Evolutionary conservation across 306 rosid species (phyloP).

Genomic region (Acmispon strigosus): DNA sequence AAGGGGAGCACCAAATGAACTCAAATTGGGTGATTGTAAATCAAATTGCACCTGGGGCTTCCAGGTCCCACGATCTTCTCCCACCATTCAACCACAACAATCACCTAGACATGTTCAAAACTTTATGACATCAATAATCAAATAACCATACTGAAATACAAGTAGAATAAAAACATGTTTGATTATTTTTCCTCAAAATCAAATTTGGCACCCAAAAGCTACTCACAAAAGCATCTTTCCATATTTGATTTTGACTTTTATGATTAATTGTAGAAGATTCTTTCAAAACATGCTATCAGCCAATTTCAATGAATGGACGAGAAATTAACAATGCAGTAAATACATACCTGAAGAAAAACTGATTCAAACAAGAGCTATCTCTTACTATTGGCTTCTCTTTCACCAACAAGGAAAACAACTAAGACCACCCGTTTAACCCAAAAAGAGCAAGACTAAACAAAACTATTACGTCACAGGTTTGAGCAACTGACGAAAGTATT

Average conservation of each 20-base stretch:
- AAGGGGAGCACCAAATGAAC: constrained; percentile 31
- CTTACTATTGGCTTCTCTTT: constrained; percentile 41
- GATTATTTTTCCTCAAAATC: too few relatives aligned
- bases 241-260: too few relatives aligned
- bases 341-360: constrained; percentile 56
- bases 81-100: constrained; percentile 85
- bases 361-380: constrained; percentile 42
- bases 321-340: not conserved
- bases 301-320: not conserved
- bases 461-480: constrained; percentile 92
- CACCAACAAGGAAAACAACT: constrained; percentile 57
- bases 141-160: not conserved
- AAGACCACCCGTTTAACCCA: constrained; percentile 58
- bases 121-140: not conserved
- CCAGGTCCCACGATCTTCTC: constrained; percentile 57
- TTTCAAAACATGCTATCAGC: not conserved
- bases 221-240: too few relatives aligned
- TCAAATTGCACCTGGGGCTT: constrained; percentile 35
- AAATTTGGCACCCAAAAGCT: too few relatives aligned
- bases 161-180: too few relatives aligned
- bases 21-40: constrained; percentile 50
- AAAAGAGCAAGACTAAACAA: constrained; percentile 23
- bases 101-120: constrained; percentile 33
- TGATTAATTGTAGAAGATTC: too few relatives aligned
- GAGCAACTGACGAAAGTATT: constrained; percentile 91